Percentiles rank a stretch among this genome's conserved stretches.
These are phyloP conservation scores for Pseudoperonospora humuli DNA, from an alignment of 352 stramenopile genomes.

Conservation along the genomic window DNA sequence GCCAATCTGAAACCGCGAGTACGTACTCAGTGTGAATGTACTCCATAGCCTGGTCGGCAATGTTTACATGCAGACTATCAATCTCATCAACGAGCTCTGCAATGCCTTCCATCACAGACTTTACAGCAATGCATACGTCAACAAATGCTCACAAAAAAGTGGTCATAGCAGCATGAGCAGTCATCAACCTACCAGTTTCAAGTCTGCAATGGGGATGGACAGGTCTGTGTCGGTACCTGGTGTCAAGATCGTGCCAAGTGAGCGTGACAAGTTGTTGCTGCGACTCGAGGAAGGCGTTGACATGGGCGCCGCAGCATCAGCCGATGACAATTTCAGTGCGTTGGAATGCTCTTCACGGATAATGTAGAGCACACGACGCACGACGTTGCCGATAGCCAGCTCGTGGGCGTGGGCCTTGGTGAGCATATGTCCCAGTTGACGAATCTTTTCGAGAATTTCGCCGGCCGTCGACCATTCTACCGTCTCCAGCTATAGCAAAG, in stretches of 20 bases:
- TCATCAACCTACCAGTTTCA: constrained; percentile 46
- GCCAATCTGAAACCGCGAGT: neutral
- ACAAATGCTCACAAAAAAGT: neutral
- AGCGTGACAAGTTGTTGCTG: constrained; percentile 60
- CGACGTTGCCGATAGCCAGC: constrained; percentile 84
- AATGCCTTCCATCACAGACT: constrained; percentile 93
- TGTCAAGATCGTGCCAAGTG: constrained; percentile 74
- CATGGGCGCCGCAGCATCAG: constrained; percentile 8
- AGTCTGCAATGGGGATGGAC: constrained; percentile 73
- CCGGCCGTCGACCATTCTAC: constrained; percentile 69
- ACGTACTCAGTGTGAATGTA: constrained; percentile 94
- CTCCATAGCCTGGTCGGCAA: constrained; percentile 93
- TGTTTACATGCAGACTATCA: constrained; percentile 93
- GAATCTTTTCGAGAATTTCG: constrained; percentile 83
- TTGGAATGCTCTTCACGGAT: constrained; percentile 84
- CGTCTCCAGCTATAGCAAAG: constrained; percentile 53
- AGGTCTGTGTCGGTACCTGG: constrained; percentile 74
- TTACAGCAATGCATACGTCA: constrained; percentile 1
- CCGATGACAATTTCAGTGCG: constrained; percentile 46
- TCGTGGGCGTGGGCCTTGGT: constrained; percentile 77
- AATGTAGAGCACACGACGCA: constrained; percentile 84
- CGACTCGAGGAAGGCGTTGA: constrained; percentile 26
- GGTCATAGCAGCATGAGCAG: neutral
- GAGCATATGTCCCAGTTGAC: constrained; percentile 71
- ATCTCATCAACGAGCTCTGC: constrained; percentile 92